Evolutionary conservation across 2,329 filamentous ascomycete species (phyloP).

Genomic region (Xylariaceae sp.): DNA sequence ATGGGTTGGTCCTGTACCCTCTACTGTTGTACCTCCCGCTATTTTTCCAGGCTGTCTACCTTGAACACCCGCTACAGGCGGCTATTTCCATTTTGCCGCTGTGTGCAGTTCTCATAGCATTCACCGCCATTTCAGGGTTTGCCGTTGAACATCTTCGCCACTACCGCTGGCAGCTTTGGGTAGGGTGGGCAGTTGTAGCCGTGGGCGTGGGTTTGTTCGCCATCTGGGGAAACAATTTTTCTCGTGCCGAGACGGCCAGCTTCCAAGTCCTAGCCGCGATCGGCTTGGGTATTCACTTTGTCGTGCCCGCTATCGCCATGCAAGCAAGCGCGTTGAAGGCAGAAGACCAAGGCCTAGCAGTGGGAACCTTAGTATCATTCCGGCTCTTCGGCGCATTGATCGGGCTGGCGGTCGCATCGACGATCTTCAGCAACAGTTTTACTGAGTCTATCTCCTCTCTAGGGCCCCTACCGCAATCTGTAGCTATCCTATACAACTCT

Average conservation of each 20-base stretch:
- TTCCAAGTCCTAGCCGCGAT: background rate
- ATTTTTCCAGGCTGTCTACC: constrained; percentile 34
- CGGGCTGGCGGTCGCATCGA: constrained; percentile 34
- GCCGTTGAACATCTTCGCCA: no score
- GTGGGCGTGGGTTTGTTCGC: no score
- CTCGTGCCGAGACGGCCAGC: no score
- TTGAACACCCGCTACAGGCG: constrained; percentile 26
- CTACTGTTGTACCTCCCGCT: constrained; percentile 34
- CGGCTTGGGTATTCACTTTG: constrained; percentile 9
- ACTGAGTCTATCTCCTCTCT: no score
- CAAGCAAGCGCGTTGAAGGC: constrained; percentile 32
- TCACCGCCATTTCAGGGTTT: no score
- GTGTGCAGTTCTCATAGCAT: no score
- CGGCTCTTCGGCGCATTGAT: constrained; percentile 37
- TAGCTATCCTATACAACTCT: no score
- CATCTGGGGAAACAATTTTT: no score
- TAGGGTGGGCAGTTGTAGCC: no score
- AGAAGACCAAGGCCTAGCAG: constrained; percentile 35
- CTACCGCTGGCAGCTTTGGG: no score
- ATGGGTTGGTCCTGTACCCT: constrained; percentile 32
- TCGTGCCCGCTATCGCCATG: constrained; percentile 26
- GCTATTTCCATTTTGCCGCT: no score
- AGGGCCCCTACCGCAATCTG: no score
- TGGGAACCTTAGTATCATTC: constrained; percentile 32
- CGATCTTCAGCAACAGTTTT: constrained; percentile 28